Conservation (phyloP, 768 basidiomycete genomes). For the Antrodiella citrinella region DNA sequence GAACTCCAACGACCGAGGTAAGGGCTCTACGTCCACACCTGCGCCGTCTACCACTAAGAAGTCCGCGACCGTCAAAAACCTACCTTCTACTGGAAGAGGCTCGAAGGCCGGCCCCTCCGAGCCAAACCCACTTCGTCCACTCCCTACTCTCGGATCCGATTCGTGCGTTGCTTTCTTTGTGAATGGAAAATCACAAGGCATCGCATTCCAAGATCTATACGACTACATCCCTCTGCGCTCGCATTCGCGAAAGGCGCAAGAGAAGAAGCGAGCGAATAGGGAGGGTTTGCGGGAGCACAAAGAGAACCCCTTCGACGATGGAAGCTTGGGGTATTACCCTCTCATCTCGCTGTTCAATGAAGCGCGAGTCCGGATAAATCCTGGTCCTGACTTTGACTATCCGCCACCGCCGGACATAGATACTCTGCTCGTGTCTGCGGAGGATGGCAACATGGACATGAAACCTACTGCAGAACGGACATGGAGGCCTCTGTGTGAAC, state of each 20-base stretch:
- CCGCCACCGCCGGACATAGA: conserved; percentile 79
- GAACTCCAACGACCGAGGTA: conserved; percentile 53
- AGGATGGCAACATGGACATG: conserved; percentile 19
- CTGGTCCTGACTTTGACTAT: conserved; percentile 81
- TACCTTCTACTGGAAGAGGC: conserved; percentile 49
- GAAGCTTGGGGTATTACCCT: conserved; percentile 91
- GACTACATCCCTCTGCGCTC: conserved; percentile 81
- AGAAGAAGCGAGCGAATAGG: conserved; percentile 54
- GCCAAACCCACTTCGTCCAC: conserved; percentile 37
- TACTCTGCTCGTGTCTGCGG: conserved; percentile 34
- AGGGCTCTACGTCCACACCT: conserved; percentile 44
- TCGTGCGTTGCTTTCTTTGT: conserved; percentile 86
- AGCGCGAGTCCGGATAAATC: conserved; percentile 76
- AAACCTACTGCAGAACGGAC: conserved; percentile 20
- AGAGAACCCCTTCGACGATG: conserved; percentile 89
- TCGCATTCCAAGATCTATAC: conserved; percentile 83
- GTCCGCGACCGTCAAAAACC: conserved; percentile 56
- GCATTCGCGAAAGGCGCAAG: conserved; percentile 55
- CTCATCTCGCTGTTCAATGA: conserved; percentile 91
- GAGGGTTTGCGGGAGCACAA: conserved; percentile 62
- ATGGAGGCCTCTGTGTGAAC: conserved; percentile 79
- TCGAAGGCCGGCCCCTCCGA: conserved; percentile 27
- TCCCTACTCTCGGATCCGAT: conserved; percentile 55
- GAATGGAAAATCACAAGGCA: conserved; percentile 78
- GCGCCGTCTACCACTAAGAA: conserved; percentile 56